Evolutionary conservation across 176 grass and related monocot genomes (phyloP), one percentile per base, ranked within the genome.

Genomic region (Cenchrus americanus): DNA sequence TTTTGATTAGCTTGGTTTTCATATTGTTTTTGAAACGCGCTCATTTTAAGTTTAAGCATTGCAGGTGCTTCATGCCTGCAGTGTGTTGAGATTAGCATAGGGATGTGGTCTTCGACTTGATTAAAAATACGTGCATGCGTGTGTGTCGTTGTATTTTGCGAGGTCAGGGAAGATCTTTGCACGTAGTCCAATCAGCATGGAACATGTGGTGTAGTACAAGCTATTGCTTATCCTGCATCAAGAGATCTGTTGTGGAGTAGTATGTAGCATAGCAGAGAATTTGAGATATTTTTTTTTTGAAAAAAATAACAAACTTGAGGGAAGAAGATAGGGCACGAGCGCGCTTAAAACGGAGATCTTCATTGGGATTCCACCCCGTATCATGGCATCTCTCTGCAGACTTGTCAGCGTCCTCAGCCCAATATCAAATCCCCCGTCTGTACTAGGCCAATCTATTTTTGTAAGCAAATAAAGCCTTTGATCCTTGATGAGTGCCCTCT

Each of bases 151-250:
- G 40, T 0, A 0, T 15, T 77, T 54, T 80, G 62, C 10, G 18
- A 50, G 17, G 61, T 50, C 14, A 18, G 43, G 26, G 42, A 78
- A 7, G 44, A 62, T 77, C 0, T 9, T n/a, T 32, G 8, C 10
- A 12, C 11, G 8, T 30, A 22, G 49, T 54, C 8, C 11, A 30
- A 40, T 12, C 59, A 19, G 70, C 58, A 22, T 27, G 81, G 59
- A 53, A 64, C 81, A 65, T 52, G 59, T 65, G 60, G 71, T 43
- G 64, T 76, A 14, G 64, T 76, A 14, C 48, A 74, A 40, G 64
- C 5, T 52, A 83, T 23, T 52, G 69, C 15, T 64, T 52, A 55
- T 63, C 42, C 18, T 73, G 81, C 27, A 41, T 63, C 81, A 51
- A 24, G 42, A 83, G 55, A 51, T 62, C 47, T 10, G 22, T 44